Evolutionary conservation across 257 asterid genomes (phyloP).

Genomic region (Knoxia roxburghii): DNA sequence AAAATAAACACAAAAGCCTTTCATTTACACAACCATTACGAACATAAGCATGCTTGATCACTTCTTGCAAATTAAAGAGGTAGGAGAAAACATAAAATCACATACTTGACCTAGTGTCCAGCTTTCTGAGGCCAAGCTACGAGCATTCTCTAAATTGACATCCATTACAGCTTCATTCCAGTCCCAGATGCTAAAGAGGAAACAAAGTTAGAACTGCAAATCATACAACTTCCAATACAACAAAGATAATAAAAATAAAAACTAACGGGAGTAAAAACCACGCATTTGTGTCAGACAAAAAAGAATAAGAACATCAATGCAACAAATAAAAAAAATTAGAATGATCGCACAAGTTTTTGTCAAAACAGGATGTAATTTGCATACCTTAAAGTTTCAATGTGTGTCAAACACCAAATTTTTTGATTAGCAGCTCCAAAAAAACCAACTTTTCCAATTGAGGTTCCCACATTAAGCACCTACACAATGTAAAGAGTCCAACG

Average conservation of each 20-base stretch:
- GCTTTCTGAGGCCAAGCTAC: conserved; percentile 68
- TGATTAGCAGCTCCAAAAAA: conserved; percentile 57
- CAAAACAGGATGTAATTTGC: neutral
- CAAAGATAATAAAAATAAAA: too few relatives aligned
- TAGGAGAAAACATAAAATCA: neutral
- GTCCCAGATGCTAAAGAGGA: conserved; percentile 71
- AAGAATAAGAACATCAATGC: neutral
- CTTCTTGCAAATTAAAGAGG: neutral
- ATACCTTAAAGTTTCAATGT: conserved; percentile 86
- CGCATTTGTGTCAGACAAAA: neutral
- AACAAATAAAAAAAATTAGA: neutral
- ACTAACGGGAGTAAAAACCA: neutral
- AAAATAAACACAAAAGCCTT: neutral
- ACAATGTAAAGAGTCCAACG: neutral
- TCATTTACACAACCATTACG: too few relatives aligned
- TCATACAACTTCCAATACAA: conserved; percentile 7
- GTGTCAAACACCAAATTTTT: conserved; percentile 89
- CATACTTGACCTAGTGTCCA: conserved; percentile 67
- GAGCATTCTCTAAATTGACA: conserved; percentile 74
- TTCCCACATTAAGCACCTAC: conserved; percentile 84
- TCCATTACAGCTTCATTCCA: conserved; percentile 55
- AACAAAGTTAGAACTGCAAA: conserved; percentile 3
- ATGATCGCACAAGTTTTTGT: neutral
- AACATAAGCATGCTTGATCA: too few relatives aligned
- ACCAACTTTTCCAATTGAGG: conserved; percentile 87